Percentiles rank a stretch among this genome's conserved stretches.
phyloP scores from a whole-genome alignment of 23 red algal species.

The Chondrus crispus region DNA sequence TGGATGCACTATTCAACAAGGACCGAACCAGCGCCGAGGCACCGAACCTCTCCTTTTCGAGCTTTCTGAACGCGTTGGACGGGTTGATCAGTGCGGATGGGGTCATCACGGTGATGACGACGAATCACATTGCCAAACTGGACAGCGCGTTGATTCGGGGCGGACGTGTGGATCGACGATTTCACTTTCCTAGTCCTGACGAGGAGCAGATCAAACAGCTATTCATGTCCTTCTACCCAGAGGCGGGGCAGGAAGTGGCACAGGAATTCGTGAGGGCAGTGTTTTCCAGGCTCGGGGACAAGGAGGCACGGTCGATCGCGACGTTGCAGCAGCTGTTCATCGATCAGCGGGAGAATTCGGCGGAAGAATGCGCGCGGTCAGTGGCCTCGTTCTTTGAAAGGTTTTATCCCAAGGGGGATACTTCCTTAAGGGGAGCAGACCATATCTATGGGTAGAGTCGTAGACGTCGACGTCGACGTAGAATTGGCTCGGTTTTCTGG shows the following conservation, averaged over 20 bases:
- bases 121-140: slow-evolving; percentile 48
- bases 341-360: background rate
- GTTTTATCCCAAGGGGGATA: background rate
- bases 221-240: slow-evolving; percentile 51
- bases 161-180: slow-evolving; percentile 60
- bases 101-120: slow-evolving; percentile 58
- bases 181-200: slow-evolving; percentile 19
- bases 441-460: too few relatives aligned
- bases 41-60: slow-evolving; percentile 29
- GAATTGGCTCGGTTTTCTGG: too few relatives aligned
- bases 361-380: background rate
- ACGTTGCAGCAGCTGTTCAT: slow-evolving; percentile 61
- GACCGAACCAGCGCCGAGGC: background rate
- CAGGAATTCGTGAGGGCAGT: slow-evolving; percentile 16
- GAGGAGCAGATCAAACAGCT: slow-evolving; percentile 21
- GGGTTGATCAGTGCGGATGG: slow-evolving; percentile 34
- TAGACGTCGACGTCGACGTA: too few relatives aligned
- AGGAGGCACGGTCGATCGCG: slow-evolving; percentile 43
- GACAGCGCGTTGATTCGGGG: slow-evolving; percentile 62
- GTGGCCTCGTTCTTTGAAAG: slow-evolving; percentile 27
- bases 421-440: background rate
- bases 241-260: slow-evolving; percentile 2
- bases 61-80: slow-evolving; percentile 66
- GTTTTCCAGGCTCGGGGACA: background rate
- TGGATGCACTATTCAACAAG: slow-evolving; percentile 42